phyloP scores from a whole-genome alignment of 2,329 filamentous ascomycete species.

The Phoma sp. region DNA sequence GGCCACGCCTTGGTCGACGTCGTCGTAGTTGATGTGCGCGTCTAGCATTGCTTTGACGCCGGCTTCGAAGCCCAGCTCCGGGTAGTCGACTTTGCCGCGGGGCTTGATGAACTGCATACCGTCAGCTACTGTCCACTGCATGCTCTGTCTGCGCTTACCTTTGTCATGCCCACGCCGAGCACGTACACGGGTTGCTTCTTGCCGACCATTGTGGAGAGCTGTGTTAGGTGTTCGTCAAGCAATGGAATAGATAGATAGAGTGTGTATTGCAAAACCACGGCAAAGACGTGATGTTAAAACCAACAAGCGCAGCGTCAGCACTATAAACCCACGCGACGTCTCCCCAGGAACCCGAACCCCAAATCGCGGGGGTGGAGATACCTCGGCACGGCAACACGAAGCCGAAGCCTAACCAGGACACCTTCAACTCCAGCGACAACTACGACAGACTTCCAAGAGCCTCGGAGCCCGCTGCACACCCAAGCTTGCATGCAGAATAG shows the following conservation, averaged over 20 bases:
- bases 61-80: slow-evolving; percentile 91
- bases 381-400: slow-evolving; percentile 1
- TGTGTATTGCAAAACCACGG: background rate
- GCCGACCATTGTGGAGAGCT: slow-evolving; percentile 53
- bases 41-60: slow-evolving; percentile 83
- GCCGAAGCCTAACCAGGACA: background rate
- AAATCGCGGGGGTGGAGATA: slow-evolving; percentile 17
- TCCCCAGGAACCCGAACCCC: background rate
- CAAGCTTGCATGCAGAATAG: background rate
- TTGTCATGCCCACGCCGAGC: slow-evolving; percentile 97
- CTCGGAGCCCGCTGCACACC: background rate
- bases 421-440: too few relatives aligned
- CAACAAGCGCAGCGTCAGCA: slow-evolving; percentile 3
- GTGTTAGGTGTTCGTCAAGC: background rate
- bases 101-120: slow-evolving; percentile 85
- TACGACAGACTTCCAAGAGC: too few relatives aligned
- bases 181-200: slow-evolving; percentile 74
- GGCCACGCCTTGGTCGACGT: slow-evolving; percentile 92
- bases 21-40: slow-evolving; percentile 93
- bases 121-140: too few relatives aligned
- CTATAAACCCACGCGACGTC: slow-evolving; percentile 7
- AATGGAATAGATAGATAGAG: background rate
- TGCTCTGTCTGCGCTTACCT: background rate
- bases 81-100: slow-evolving; percentile 91
- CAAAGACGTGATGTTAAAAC: background rate